Percentiles rank a stretch among this genome's conserved stretches.
phyloP scores from a whole-genome alignment of 257 asterid genomes.

The Fraxinus pennsylvanica region DNA sequence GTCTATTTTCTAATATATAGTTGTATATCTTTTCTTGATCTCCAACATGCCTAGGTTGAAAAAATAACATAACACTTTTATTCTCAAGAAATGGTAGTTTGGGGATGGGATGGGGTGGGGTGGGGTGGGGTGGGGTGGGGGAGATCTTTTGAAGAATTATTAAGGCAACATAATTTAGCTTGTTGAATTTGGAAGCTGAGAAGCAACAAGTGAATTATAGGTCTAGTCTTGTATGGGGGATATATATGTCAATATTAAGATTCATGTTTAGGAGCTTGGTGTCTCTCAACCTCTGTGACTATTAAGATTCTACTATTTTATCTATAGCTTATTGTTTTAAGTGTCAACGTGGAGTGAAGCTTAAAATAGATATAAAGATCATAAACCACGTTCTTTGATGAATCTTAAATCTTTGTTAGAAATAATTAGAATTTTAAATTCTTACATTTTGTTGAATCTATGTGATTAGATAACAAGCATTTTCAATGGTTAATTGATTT shows the following conservation, averaged over 20 bases:
- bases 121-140: not conserved
- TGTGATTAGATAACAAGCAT: too few relatives aligned
- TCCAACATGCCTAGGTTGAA: not conserved
- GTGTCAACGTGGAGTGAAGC: too few relatives aligned
- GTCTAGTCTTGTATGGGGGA: not conserved
- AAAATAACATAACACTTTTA: not conserved
- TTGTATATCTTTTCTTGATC: not conserved
- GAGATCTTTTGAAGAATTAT: not conserved
- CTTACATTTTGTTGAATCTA: too few relatives aligned
- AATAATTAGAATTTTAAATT: too few relatives aligned
- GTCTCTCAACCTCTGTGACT: not conserved
- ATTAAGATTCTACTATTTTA: too few relatives aligned
- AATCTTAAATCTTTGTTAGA: too few relatives aligned
- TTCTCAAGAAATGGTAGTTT: conserved; percentile 4
- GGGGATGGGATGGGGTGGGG: not conserved
- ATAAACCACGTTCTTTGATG: too few relatives aligned
- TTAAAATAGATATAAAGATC: too few relatives aligned
- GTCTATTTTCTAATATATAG: too few relatives aligned
- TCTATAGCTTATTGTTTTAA: too few relatives aligned
- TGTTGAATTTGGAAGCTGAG: not conserved
- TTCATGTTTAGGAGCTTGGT: not conserved
- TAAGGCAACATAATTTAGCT: not conserved
- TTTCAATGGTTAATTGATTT: too few relatives aligned
- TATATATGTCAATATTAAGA: not conserved
- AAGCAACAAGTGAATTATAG: not conserved